phyloP scores from a whole-genome alignment of 169 alveolate genomes.

The Theileria annulata region DNA sequence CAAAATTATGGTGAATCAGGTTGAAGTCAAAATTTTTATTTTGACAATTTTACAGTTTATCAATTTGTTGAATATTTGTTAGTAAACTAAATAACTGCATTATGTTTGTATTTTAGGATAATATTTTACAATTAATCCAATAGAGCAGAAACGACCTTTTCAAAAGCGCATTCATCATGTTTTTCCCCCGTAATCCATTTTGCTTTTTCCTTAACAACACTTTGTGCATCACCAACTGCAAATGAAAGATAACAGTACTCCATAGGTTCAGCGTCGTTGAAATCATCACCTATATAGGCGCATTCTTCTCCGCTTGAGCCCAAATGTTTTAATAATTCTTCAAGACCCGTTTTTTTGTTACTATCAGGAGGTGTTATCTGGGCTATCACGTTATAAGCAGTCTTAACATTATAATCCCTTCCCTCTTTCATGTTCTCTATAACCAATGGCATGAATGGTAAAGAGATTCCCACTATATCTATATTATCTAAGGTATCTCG shows the following conservation, averaged over 20 bases:
- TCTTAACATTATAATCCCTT: too few species aligned
- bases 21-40: too few species aligned
- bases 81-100: too few species aligned
- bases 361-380: neutral
- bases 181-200: conserved; percentile 27
- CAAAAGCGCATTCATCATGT: conserved; percentile 41
- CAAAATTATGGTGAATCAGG: too few species aligned
- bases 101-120: too few species aligned
- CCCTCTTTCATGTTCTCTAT: too few species aligned
- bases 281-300: conserved; percentile 50
- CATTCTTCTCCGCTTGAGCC: conserved; percentile 22
- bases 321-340: neutral
- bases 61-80: too few species aligned
- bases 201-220: conserved; percentile 21
- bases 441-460: too few species aligned
- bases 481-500: too few species aligned
- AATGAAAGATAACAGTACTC: conserved; percentile 22
- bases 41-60: too few species aligned
- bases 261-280: conserved; percentile 45
- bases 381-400: too few species aligned
- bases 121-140: conserved; percentile 14
- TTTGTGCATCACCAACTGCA: conserved; percentile 48
- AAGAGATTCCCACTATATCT: too few species aligned
- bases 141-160: conserved; percentile 17
- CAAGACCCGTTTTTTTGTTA: neutral